phyloP scores from a whole-genome alignment of 2,329 filamentous ascomycete genomes.

The Pyrenophora seminiperda region DNA sequence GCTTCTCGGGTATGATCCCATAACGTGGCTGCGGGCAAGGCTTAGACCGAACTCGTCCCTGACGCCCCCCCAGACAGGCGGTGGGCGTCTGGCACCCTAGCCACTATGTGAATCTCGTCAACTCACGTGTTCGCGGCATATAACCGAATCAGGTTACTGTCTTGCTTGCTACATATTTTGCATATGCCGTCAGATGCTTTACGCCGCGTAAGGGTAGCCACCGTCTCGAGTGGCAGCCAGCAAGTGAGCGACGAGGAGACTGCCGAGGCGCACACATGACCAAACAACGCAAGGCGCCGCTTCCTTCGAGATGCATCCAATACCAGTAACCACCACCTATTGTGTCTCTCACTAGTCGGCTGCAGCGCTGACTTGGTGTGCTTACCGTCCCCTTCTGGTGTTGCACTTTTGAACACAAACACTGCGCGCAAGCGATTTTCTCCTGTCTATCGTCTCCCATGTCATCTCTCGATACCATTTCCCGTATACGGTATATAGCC shows the following conservation, averaged over 20 bases:
- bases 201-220: not conserved
- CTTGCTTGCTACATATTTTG: not conserved
- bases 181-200: slow-evolving; percentile 12
- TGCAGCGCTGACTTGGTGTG: no score
- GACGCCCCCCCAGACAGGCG: slow-evolving; percentile 15
- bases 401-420: no score
- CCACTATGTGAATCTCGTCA: slow-evolving; percentile 8
- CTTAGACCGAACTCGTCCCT: slow-evolving; percentile 17
- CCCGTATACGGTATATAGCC: no score
- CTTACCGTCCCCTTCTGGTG: no score
- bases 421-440: no score
- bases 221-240: not conserved
- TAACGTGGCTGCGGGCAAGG: slow-evolving; percentile 16
- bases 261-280: slow-evolving; percentile 15
- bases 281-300: no score
- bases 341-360: no score
- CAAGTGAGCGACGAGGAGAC: not conserved
- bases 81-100: slow-evolving; percentile 13
- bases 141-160: slow-evolving; percentile 18
- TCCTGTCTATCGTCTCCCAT: no score
- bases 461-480: no score
- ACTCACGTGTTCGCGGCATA: slow-evolving; percentile 33
- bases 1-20: slow-evolving; percentile 14
- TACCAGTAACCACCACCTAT: no score
- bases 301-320: no score